Evolutionary conservation across 768 basidiomycete genomes (phyloP), one percentile per base, ranked within the genome.

Genomic region (Amanita subjunquillea): DNA sequence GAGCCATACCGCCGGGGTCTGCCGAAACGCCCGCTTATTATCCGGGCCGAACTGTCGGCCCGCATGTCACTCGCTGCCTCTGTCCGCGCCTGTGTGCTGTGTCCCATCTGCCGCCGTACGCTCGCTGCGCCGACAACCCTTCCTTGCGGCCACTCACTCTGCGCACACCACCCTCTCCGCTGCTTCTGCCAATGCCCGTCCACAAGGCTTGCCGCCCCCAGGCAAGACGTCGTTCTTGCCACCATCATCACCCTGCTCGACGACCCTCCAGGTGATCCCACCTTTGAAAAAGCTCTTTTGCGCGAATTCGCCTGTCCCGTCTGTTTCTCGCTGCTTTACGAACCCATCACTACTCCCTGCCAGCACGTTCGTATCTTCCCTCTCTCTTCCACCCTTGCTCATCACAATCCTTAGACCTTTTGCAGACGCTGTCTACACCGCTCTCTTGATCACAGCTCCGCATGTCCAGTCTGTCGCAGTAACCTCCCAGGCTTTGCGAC

Each of bases 311-410:
- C 80, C 17, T 98, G 95, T 66, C 88, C 93, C 65, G 93, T 98
- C 32, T 98, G 95, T 68, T 87, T 87, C 62, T 76, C 77, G 62
- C 69, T 96, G 37, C 73, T 93, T 57, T 82, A 83, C 68, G 82
- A 90, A 57, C 93, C 95, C 4, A 75, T 93, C 48, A 97, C 95
- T 13, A 89, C 94, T 3, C 89, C 91, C 10, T 97, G 95, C 67
- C 94, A 97, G 66, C 95, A 98, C 69, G 91, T 89, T 62, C 62
- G 84, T 75, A 20, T 44, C 47, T 52, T 54, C 34, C 32, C 51
- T 49, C 45, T 44, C 38, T 58, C 52, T 34, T 36, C 15, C 52
- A 50, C 34, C 43, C 40, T 46, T 13, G 55, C 58, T 54, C 22
- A 58, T 54, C 54, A 27, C 30, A 43, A 56, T 20, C 46, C 7